Percentiles rank a stretch among this genome's conserved stretches.
These are phyloP conservation scores for Ichthyophthirius multifiliis DNA, from an alignment of 169 alveolate genomes.

Conservation along the genomic window DNA sequence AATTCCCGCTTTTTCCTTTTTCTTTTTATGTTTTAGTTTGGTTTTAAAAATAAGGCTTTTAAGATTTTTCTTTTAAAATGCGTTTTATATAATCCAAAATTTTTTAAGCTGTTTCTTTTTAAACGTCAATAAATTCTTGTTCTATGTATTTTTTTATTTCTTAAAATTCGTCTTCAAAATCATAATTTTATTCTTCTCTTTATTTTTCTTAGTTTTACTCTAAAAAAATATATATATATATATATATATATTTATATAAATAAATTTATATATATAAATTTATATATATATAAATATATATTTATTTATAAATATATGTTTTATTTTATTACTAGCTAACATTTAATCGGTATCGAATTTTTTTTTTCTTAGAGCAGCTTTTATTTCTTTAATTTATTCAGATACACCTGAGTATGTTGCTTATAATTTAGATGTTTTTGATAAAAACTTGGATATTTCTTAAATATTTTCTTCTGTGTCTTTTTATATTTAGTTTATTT, in stretches of 20 bases:
- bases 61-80: background rate
- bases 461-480: background rate
- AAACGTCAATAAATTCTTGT: background rate
- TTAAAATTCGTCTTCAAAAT: background rate
- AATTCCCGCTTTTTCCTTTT: background rate
- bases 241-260: background rate
- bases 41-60: no score
- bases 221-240: background rate
- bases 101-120: slow-evolving; percentile 2
- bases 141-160: background rate
- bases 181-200: background rate
- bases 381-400: background rate
- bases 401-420: background rate
- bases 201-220: background rate
- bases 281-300: background rate
- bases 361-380: background rate
- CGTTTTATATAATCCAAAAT: background rate
- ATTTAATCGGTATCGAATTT: slow-evolving; percentile 1
- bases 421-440: background rate
- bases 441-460: background rate
- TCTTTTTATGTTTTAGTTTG: background rate
- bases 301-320: background rate
- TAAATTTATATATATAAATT: background rate
- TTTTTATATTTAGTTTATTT: background rate
- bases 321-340: background rate